phyloP scores from a whole-genome alignment of 2,329 filamentous ascomycete species.

The Ceratocystiopsis minuta region DNA sequence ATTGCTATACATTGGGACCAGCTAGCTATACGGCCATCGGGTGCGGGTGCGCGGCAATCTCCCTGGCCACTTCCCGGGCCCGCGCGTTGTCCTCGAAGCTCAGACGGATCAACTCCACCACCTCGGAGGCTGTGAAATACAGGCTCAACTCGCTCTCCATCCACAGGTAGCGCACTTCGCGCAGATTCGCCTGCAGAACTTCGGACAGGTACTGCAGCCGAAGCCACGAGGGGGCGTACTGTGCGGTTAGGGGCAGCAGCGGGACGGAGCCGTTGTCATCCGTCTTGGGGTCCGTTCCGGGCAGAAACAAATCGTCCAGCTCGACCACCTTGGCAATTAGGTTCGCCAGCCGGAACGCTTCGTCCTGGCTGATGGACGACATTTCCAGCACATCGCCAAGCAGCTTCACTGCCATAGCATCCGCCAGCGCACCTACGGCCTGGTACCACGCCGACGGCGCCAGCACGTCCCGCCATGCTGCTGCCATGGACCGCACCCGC shows the following conservation, averaged over 20 bases:
- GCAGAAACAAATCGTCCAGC: conserved; percentile 40
- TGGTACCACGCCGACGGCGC: conserved; percentile 44
- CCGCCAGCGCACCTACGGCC: conserved; percentile 40
- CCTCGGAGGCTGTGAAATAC: conserved; percentile 42
- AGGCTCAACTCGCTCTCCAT: conserved; percentile 46
- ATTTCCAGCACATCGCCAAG: conserved; percentile 45
- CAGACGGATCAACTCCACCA: conserved; percentile 41
- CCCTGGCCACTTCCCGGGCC: conserved; percentile 37
- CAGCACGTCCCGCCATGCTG: conserved; percentile 39
- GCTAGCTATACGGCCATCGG: conserved; percentile 13
- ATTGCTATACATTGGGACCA: too few species aligned
- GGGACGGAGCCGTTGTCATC: conserved; percentile 17
- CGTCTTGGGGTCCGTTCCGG: conserved; percentile 1
- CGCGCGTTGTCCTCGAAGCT: conserved; percentile 47
- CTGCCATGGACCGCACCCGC: conserved; percentile 34
- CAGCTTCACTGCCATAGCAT: conserved; percentile 40
- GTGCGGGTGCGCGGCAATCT: conserved; percentile 34
- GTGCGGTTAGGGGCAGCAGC: conserved; percentile 32
- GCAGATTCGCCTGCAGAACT: conserved; percentile 47
- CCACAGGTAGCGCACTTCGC: conserved; percentile 45
- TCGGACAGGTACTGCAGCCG: conserved; percentile 46
- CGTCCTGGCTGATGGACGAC: conserved; percentile 41
- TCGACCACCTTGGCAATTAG: conserved; percentile 38
- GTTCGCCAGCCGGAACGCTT: conserved; percentile 42
- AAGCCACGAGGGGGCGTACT: conserved; percentile 44